Percentiles rank a stretch among this genome's conserved stretches.
Evolutionary conservation across 1,284 basidiomycete species (phyloP).

Genomic region (Volvariella volvacea): DNA sequence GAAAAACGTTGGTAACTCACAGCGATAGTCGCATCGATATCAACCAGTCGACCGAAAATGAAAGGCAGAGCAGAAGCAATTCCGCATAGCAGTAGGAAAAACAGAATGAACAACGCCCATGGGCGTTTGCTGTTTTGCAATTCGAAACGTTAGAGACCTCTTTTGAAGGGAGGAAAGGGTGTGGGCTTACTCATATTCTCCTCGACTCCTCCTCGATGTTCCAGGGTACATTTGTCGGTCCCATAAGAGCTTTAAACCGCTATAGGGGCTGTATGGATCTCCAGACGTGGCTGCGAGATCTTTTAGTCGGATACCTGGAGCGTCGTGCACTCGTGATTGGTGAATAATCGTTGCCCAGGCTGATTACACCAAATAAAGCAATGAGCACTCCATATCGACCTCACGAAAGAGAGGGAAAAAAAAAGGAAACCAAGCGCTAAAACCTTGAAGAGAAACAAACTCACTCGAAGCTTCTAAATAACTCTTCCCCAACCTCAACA

Average conservation of each 20-base stretch:
- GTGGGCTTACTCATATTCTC: conserved; percentile 27
- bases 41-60: conserved; percentile 26
- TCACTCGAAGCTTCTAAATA: conserved; percentile 32
- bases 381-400: too few species aligned
- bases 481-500: conserved; percentile 21
- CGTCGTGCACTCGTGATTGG: conserved; percentile 22
- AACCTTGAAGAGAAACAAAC: conserved; percentile 10
- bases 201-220: conserved; percentile 19
- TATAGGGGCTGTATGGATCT: conserved; percentile 19
- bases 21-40: conserved; percentile 21
- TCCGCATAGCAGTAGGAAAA: conserved; percentile 23
- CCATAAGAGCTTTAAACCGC: conserved; percentile 24
- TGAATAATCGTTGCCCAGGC: conserved; percentile 39
- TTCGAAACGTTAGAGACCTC: not conserved
- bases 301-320: conserved; percentile 25
- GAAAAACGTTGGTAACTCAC: conserved; percentile 14
- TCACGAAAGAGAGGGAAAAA: conserved; percentile 1
- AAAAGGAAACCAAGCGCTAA: not conserved
- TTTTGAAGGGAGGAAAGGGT: not conserved
- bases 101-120: conserved; percentile 27
- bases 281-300: conserved; percentile 25
- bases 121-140: conserved; percentile 21
- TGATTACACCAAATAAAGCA: too few species aligned
- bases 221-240: conserved; percentile 22
- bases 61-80: conserved; percentile 22